Evolutionary conservation across 1,139 yeast species (phyloP), one percentile per base, ranked within the genome.

Genomic region (Entelexis paramagnoliae): DNA sequence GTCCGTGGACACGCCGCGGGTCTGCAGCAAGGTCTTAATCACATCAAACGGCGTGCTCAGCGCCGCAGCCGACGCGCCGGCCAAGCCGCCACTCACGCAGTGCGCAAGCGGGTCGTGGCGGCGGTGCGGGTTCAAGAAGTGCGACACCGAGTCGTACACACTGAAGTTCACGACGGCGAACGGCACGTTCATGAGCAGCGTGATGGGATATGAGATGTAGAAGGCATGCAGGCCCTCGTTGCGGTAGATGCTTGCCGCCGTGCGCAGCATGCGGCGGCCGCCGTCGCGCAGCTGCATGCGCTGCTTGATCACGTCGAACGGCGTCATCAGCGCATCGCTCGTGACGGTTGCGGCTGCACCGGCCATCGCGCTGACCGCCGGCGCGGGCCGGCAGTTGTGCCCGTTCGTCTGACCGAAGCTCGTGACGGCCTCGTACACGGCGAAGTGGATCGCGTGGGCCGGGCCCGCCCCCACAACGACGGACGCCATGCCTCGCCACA

Each of bases 381-480:
- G 94, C 63, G 83, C 87, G 62, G 80, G 83, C 56, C 77, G 82
- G 5, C 62, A 55, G 61, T 78, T 80, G 49, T 67, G 68, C 35
- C 62, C 64, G 39, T 64, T 62, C 24, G 68, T 68, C 39, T 70
- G 75, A 55, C 74, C 74, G 52, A 65, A 69, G 29, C 84, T 79
- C 66, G 89, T 89, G 55, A 91, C 77, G 46, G 81, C 76, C 69
- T 91, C 99, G 68, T 89, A 93, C 8, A 94, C 95, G n/a, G 91
- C 83, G 68, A 89, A 91, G 69, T 93, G 93, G 16, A 93, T 85
- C 1, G 98, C 98, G 70, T 91, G 99, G 10, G 98, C 97, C 2
- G 99, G 99, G 5, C 98, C 99, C n/a, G 99, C 97, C 42, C 99
- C 99, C 58, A 91, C 66, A 11, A 89, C 80, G 58, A 93, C 95